Evolutionary conservation across 176 grass and related monocot genomes (phyloP).

Genomic region (Paspalum notatum): DNA sequence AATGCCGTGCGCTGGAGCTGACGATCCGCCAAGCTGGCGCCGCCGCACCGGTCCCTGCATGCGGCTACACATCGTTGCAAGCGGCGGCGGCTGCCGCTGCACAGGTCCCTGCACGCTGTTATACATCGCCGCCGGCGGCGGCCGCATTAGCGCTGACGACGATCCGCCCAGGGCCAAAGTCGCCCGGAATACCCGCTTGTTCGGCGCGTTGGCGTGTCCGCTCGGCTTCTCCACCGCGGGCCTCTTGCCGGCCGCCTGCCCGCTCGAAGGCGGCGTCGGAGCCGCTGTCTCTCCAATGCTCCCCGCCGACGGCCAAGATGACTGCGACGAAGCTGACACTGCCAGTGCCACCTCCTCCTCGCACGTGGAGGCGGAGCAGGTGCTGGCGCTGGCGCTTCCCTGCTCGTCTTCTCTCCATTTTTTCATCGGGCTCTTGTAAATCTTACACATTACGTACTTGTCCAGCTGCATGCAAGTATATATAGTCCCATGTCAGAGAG

Average conservation of each 20-base stretch:
- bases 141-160: too few relatives aligned
- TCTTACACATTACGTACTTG: conserved; percentile 17
- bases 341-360: not conserved
- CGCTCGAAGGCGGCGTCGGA: not conserved
- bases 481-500: not conserved
- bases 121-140: too few relatives aligned
- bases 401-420: not conserved
- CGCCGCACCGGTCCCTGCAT: too few relatives aligned
- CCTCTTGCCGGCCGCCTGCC: conserved; percentile 23
- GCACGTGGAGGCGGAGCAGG: too few relatives aligned
- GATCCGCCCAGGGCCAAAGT: not conserved
- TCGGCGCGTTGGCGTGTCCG: not conserved
- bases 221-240: not conserved
- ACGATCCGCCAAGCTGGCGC: too few relatives aligned
- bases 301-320: not conserved
- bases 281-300: not conserved
- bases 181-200: not conserved
- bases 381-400: too few relatives aligned
- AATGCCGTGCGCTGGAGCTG: not conserved
- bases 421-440: conserved; percentile 22
- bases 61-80: too few relatives aligned
- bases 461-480: conserved; percentile 36
- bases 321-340: not conserved
- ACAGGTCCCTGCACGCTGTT: too few relatives aligned
- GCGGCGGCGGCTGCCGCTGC: too few relatives aligned